Conservation (phyloP, 495 filamentous ascomycete species). For the Aspergillus sparsus region DNA sequence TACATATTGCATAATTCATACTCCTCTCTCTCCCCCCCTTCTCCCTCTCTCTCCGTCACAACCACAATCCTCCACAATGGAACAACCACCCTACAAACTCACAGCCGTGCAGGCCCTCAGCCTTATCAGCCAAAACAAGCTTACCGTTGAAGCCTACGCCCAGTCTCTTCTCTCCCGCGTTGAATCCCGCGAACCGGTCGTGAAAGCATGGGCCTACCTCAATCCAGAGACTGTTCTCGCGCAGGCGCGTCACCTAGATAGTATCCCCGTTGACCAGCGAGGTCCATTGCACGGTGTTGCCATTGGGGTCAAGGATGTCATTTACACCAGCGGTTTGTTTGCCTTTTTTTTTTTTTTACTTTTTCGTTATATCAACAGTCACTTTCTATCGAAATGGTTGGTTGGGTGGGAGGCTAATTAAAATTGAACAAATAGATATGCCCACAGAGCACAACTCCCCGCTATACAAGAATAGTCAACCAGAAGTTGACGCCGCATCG, state of each 20-base stretch:
- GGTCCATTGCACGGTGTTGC: conserved; percentile 57
- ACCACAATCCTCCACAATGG: background rate
- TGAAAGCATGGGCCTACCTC: conserved; percentile 58
- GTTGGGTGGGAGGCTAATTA: background rate
- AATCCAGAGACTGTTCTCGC: conserved; percentile 47
- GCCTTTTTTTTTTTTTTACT: background rate
- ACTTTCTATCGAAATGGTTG: background rate
- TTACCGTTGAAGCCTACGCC: conserved; percentile 55
- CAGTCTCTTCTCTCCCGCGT: conserved; percentile 53
- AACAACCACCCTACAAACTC: conserved; percentile 12
- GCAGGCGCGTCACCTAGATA: conserved; percentile 53
- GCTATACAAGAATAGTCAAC: conserved; percentile 15
- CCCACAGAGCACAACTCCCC: conserved; percentile 20
- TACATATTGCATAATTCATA: no score
- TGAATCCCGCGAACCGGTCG: conserved; percentile 43
- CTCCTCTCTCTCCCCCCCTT: background rate
- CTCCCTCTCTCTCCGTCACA: background rate
- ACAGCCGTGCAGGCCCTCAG: conserved; percentile 11
- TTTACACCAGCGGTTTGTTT: conserved; percentile 45
- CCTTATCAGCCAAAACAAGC: conserved; percentile 9
- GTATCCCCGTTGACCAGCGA: conserved; percentile 42
- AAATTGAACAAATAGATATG: conserved; percentile 10
- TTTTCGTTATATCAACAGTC: background rate
- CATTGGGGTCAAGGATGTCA: conserved; percentile 59
- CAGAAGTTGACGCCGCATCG: conserved; percentile 13